A percentile compares a stretch with the other conserved stretches of the same genome.
Evolutionary conservation across 2,329 filamentous ascomycete species (phyloP).

Genomic region (Claviceps pusilla): DNA sequence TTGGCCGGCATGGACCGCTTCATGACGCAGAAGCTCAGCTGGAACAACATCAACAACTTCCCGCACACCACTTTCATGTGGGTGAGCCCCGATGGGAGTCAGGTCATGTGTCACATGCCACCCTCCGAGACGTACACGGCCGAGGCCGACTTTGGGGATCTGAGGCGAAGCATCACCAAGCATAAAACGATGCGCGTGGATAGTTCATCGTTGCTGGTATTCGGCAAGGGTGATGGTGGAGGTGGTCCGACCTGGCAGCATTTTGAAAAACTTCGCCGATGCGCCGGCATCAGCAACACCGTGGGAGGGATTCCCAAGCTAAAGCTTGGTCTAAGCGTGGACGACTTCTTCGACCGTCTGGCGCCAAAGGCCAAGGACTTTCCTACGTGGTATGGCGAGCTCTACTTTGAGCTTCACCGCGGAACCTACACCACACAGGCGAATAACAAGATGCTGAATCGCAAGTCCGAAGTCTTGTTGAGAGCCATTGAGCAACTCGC

Average conservation of each 20-base stretch:
- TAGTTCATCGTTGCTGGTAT: conserved; percentile 76
- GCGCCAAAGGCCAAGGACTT: conserved; percentile 67
- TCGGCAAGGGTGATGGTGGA: conserved; percentile 91
- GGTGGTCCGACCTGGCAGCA: conserved; percentile 90
- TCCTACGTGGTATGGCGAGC: conserved; percentile 92
- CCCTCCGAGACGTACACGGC: conserved; percentile 92
- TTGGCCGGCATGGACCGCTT: conserved; percentile 93
- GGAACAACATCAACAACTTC: conserved; percentile 99
- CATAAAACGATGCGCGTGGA: conserved; percentile 96
- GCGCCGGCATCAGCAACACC: conserved; percentile 80
- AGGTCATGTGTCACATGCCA: conserved; percentile 96
- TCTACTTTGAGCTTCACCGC: conserved; percentile 94
- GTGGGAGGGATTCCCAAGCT: conserved; percentile 66
- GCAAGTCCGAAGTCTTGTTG: conserved; percentile 69
- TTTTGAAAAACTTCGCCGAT: conserved; percentile 84
- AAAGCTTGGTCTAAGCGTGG: conserved; percentile 77
- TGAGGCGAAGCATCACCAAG: conserved; percentile 74
- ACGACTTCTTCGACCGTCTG: conserved; percentile 81
- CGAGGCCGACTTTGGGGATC: conserved; percentile 84
- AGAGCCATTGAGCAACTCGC: conserved; percentile 80
- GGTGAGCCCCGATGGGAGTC: conserved; percentile 88
- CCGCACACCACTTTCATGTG: conserved; percentile 98
- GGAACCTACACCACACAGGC: conserved; percentile 95
- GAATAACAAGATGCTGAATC: conserved; percentile 93
- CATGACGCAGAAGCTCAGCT: conserved; percentile 95